phyloP scores from a whole-genome alignment of 2,329 filamentous ascomycete genomes.

The Claviceps fusiformis region DNA sequence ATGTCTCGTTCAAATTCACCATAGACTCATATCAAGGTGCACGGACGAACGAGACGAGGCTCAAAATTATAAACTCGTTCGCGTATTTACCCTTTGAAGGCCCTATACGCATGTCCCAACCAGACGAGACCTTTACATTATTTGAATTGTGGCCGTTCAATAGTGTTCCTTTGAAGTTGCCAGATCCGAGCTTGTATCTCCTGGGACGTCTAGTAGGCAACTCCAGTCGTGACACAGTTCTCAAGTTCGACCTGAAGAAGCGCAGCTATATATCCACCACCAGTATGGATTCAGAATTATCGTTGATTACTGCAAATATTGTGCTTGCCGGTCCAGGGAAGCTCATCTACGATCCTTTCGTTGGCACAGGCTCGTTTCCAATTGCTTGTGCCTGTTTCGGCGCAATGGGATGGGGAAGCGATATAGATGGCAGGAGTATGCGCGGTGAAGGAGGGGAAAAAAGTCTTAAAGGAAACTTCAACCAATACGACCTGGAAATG shows the following conservation, averaged over 20 bases:
- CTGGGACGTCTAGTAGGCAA: constrained; percentile 59
- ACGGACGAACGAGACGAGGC: constrained; percentile 47
- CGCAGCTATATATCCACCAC: constrained; percentile 88
- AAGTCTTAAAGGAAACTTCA: constrained; percentile 56
- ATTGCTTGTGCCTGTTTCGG: constrained; percentile 86
- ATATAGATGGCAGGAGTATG: constrained; percentile 86
- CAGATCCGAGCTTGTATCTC: constrained; percentile 46
- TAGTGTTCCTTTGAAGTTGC: constrained; percentile 31
- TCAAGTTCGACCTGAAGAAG: constrained; percentile 82
- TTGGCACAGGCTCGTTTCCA: constrained; percentile 87
- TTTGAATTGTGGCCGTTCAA: constrained; percentile 67
- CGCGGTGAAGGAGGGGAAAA: constrained; percentile 50
- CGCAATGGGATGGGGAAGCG: constrained; percentile 68
- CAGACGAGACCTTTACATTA: constrained; percentile 63
- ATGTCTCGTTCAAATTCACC: constrained; percentile 65
- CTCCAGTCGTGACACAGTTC: constrained; percentile 53
- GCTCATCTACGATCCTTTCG: constrained; percentile 88
- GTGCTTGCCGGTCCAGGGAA: constrained; percentile 71
- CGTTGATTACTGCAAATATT: constrained; percentile 83
- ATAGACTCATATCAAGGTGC: constrained; percentile 73
- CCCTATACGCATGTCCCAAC: constrained; percentile 59
- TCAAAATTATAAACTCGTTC: constrained; percentile 72
- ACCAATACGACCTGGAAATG: constrained; percentile 60
- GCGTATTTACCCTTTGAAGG: constrained; percentile 65
- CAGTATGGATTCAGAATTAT: constrained; percentile 91